Percentiles rank a stretch among this genome's conserved stretches.
phyloP scores from a whole-genome alignment of 2,329 filamentous ascomycete genomes.

The Nakataea oryzae region DNA sequence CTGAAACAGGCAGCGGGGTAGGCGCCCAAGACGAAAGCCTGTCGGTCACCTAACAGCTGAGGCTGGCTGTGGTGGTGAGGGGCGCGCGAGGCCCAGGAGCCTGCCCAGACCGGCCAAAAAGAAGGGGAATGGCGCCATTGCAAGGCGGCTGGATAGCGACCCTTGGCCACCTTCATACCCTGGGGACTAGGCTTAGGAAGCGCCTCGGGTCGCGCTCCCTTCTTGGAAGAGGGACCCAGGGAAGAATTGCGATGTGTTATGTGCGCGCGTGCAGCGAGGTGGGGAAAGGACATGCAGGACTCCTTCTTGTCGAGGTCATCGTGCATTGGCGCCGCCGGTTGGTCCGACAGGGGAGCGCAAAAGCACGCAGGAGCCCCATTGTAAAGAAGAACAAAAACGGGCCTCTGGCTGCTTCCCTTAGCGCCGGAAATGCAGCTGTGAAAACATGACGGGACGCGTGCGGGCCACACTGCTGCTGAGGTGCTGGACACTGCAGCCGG shows the following conservation, averaged over 20 bases:
- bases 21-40: background rate
- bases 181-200: background rate
- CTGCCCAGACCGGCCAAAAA: too few relatives aligned
- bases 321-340: constrained; percentile 5
- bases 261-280: background rate
- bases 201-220: background rate
- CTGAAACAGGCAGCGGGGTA: background rate
- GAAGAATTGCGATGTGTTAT: background rate
- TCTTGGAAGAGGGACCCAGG: background rate
- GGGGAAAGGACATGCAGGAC: background rate
- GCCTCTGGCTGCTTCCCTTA: too few relatives aligned
- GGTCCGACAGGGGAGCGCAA: too few relatives aligned
- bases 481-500: background rate
- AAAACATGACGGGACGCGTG: too few relatives aligned
- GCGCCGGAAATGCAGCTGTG: background rate
- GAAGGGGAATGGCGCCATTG: background rate
- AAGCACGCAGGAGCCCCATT: background rate
- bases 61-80: background rate
- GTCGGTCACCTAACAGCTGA: too few relatives aligned
- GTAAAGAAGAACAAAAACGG: background rate
- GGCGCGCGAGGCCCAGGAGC: too few relatives aligned
- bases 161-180: background rate
- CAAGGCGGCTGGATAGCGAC: background rate
- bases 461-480: background rate
- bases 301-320: constrained; percentile 1